Evolutionary conservation across 139 green algal species (phyloP), one percentile per base, ranked within the genome.

Genomic region (Pleodorina starrii): DNA sequence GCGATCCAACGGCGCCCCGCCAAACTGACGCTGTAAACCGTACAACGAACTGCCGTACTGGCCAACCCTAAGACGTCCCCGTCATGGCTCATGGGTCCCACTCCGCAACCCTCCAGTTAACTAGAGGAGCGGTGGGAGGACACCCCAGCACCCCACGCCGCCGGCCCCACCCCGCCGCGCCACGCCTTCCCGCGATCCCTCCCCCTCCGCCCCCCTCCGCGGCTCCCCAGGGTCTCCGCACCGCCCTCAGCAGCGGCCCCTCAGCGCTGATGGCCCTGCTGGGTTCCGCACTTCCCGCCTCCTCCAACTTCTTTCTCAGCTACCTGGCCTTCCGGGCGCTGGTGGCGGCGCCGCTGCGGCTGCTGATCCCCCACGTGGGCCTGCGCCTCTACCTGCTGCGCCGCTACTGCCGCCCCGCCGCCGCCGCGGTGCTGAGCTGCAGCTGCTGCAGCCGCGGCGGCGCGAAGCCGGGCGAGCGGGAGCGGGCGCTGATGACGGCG

Each of bases 291-390:
- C 92, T 98, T 38, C 96, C 97, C 19, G 74, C 91, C 44, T 94
- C 93, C 78, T 96, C 93, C 83, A 98, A 98, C 92, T 98, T 98
- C 92, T 98, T 98, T 93, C 95, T 98, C 74, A 93, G 91, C 86
- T 97, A 78, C 81, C 60, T 87, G 1, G 60, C 60, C 29, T 87
- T 87, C 81, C 60, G 81, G 0, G 63, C 81, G 12, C 63, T 87
- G 60, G 81, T 87, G 43, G 81, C 81, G 1, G n/a, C 63, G 7
- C 81, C 81, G 42, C 81, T 78, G 60, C 81, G 81, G 1, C 60
- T 87, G 60, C 60, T 87, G 29, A 93, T 73, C 54, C 93, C 93
- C 19, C 93, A 95, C 74, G 63, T 85, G 29, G 90, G 79, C 4
- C 23, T 91, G 23, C 81, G 90, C 3, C 85, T 91, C 46, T 93